These are phyloP conservation scores for Medicago arabica DNA, from an alignment of 306 rosid species.

Conservation along the genomic window DNA sequence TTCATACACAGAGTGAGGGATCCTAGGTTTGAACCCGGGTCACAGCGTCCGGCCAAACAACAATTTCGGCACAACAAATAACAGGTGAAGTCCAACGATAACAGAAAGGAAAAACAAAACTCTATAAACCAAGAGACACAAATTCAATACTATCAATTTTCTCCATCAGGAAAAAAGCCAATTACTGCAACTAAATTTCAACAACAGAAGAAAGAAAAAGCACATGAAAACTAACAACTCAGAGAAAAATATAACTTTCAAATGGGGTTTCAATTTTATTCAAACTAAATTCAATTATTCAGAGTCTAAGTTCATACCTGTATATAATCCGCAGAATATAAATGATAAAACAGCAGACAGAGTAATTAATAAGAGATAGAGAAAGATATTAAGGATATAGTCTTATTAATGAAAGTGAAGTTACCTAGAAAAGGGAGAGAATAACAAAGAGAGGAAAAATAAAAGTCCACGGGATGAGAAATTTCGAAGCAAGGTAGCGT, in stretches of 20 bases:
- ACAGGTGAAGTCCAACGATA: background rate
- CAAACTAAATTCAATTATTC: background rate
- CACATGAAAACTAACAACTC: slow-evolving; percentile 4
- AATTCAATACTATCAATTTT: background rate
- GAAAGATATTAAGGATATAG: background rate
- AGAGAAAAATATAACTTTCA: background rate
- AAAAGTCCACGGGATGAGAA: slow-evolving; percentile 23
- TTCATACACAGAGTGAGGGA: too few species aligned
- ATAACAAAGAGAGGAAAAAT: slow-evolving; percentile 4
- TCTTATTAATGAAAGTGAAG: slow-evolving; percentile 19
- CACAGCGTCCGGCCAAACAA: too few species aligned
- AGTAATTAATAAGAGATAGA: background rate
- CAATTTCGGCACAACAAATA: background rate
- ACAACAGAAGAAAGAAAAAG: slow-evolving; percentile 6
- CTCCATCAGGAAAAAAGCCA: background rate
- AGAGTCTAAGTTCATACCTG: background rate
- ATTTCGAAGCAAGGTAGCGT: slow-evolving; percentile 8
- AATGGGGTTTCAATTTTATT: background rate
- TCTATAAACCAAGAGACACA: background rate
- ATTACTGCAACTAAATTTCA: background rate
- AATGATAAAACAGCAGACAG: background rate
- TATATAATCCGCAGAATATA: background rate
- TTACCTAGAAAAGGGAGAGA: slow-evolving; percentile 35
- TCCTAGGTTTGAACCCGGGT: too few species aligned
- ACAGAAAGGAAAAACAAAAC: slow-evolving; percentile 20